Percentiles rank a stretch among this genome's conserved stretches.
Conservation (phyloP, 163 green algal species). For the Smithsoniella earleae region DNA sequence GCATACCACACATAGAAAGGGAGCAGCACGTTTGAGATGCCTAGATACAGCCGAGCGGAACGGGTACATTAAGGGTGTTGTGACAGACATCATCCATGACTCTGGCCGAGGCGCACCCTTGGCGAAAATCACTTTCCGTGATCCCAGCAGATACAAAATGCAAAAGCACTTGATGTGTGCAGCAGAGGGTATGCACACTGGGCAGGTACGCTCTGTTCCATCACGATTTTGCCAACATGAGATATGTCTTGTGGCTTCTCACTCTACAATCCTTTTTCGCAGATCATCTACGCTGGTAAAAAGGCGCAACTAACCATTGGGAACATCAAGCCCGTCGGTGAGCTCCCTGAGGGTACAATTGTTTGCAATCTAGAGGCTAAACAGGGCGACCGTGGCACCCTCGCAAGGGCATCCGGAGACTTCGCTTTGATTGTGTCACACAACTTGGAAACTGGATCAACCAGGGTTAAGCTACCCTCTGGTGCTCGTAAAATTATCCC, state of each 20-base stretch:
- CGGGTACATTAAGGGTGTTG: constrained; percentile 96
- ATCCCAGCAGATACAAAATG: constrained; percentile 84
- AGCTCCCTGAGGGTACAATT: constrained; percentile 98
- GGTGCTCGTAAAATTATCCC: constrained; percentile 89
- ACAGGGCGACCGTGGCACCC: constrained; percentile 79
- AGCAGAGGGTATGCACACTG: constrained; percentile 92
- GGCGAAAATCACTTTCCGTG: constrained; percentile 84
- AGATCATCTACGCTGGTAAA: constrained; percentile 97
- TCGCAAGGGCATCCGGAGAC: constrained; percentile 90
- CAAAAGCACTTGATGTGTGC: constrained; percentile 95
- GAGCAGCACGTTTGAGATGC: constrained; percentile 73
- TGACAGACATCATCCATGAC: constrained; percentile 97
- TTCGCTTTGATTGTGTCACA: constrained; percentile 96
- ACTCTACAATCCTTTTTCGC: constrained; percentile 21
- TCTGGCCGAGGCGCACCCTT: constrained; percentile 89
- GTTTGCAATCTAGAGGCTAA: constrained; percentile 98
- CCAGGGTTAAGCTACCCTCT: constrained; percentile 96
- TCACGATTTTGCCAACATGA: not conserved
- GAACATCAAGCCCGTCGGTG: constrained; percentile 93
- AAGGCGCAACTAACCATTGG: constrained; percentile 90
- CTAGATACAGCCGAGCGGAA: constrained; percentile 90
- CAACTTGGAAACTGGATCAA: constrained; percentile 93
- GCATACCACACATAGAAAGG: constrained; percentile 92
- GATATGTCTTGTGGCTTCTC: constrained; percentile 10
- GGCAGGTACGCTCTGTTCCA: constrained; percentile 53